Base-by-base conservation (phyloP, 495 filamentous ascomycete species). In the Beverwykella pulmonaria region DNA sequence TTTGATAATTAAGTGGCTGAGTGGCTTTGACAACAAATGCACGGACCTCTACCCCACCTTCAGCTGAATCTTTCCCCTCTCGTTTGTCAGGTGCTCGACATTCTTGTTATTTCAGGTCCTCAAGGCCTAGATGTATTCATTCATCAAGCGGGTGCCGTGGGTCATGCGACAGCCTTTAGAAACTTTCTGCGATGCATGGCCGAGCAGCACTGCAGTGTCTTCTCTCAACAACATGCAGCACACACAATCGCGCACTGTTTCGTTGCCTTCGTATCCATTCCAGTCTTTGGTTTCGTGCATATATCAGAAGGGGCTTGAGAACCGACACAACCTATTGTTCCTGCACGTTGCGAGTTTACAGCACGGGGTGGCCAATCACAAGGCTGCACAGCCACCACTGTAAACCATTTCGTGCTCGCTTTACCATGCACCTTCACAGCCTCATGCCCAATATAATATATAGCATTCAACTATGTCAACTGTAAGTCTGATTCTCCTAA, bases 381-480 rank as follows among this genome's bases (percentile, higher is more conserved):
- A 15, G 12, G 20, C 5, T 53, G 49, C 49, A 53, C 49, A 53
- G 49, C 49, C 49, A 23, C 49, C 49, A 53, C 49, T 15, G 46
- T 19, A 26, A 15, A 20, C 49, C 19, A 23, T 25, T 7, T 53
- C 49, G n/a, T 26, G 17, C 19, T 27, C 19, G 49, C 19, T 20
- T 53, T 53, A 15, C 23, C 20, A 20, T 26, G n/a, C 49, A 53
- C 23, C n/a, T 23, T 26, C 49, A 27, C 49, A 26, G 23, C 17
- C 23, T 53, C 23, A 27, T 27, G 49, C 12, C 23, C 23, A 53
- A 22, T 53, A 53, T 23, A 53, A 53, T 23, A 48, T 48, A 19
- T 4, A 48, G n/a, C 7, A 48, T 9, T 26, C 5, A 23, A 26
- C 20, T 26, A 23, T 53, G 19, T 15, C 23, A 27, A 23, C 10